Evolutionary conservation across 2,329 filamentous ascomycete species (phyloP), one percentile per base, ranked within the genome.

Genomic region (Verruconis gallopava): DNA sequence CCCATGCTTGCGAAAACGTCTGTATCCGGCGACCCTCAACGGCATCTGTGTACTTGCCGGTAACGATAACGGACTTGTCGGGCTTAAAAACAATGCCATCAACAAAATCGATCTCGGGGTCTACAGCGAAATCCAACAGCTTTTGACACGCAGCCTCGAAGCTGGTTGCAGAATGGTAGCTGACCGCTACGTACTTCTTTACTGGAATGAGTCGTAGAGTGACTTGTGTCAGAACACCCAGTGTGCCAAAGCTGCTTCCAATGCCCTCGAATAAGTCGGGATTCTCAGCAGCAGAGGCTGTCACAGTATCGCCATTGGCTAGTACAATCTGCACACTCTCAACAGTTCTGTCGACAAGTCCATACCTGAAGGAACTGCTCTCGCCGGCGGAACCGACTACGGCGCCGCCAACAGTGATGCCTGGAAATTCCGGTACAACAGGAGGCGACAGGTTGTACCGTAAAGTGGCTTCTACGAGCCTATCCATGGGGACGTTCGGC

Each of bases 371-470:
- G 14, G 71, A 76, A 48, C 73, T 79, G 58, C 75, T 81, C 57
- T 82, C 79, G 9, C 77, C 79, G 5, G 76, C 73, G 0, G 74
- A 79, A 2, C 78, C 80, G 35, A 75, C 72, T 56, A 79, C 81
- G 3, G 74, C 77, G 25, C 79, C 79, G 18, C 78, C 79, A 4
- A 72, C 74, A 2, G 79, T 83, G 53, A 82, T 83, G n/a, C 75
- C 77, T 2, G 76, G 77, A 44, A 82, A 81, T 53, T 82, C 78
- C 72, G 79, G 79, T 4, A 81, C 77, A 0, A 83, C 75, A 0
- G 74, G 72, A 1, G 79, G 77, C 2, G 81, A 62, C 1, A 81
- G 61, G 1, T 67, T 68, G 41, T 71, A 58, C 15, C 62, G 57
- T n/a, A 77, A 51, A 1, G 76, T 74, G 3, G 69, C 71, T 41